phyloP scores from a whole-genome alignment of 2,329 filamentous ascomycete genomes.

The Colletotrichum truncatum region DNA sequence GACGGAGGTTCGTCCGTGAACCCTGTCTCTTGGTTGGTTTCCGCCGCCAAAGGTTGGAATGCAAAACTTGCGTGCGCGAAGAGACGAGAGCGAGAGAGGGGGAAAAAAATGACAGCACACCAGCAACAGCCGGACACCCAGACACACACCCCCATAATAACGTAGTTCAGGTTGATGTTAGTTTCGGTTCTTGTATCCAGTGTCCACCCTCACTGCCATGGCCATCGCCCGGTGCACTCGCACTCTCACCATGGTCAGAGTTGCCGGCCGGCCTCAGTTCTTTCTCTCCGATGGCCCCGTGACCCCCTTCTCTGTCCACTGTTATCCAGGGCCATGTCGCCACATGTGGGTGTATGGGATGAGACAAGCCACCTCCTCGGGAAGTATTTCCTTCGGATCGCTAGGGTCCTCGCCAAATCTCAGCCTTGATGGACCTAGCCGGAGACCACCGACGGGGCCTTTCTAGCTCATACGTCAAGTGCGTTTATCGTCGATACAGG shows the following conservation, averaged over 20 bases:
- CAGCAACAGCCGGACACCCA: not conserved
- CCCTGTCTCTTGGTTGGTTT: conserved; percentile 20
- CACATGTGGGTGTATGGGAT: conserved; percentile 36
- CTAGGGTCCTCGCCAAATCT: conserved; percentile 29
- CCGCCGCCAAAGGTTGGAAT: conserved; percentile 20
- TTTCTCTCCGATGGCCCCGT: conserved; percentile 23
- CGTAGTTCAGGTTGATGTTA: not conserved
- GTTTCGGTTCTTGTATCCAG: conserved; percentile 17
- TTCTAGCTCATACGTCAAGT: conserved; percentile 24
- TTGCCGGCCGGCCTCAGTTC: conserved; percentile 21
- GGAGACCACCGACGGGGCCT: conserved; percentile 23
- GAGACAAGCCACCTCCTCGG: conserved; percentile 50
- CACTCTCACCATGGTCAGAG: not conserved
- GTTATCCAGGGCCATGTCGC: conserved; percentile 32
- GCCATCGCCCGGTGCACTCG: not conserved
- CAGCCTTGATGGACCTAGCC: conserved; percentile 25
- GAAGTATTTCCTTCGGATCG: conserved; percentile 29
- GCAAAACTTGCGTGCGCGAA: conserved; percentile 7
- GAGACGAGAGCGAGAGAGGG: conserved; percentile 9
- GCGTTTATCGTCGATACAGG: conserved; percentile 22
- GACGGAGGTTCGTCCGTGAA: conserved; percentile 34
- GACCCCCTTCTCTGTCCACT: not conserved
- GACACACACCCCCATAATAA: conserved; percentile 4
- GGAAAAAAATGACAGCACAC: conserved; percentile 10
- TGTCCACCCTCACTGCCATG: not conserved